These are phyloP conservation scores for Myrica gale DNA, from an alignment of 306 rosid species.

Conservation along the genomic window DNA sequence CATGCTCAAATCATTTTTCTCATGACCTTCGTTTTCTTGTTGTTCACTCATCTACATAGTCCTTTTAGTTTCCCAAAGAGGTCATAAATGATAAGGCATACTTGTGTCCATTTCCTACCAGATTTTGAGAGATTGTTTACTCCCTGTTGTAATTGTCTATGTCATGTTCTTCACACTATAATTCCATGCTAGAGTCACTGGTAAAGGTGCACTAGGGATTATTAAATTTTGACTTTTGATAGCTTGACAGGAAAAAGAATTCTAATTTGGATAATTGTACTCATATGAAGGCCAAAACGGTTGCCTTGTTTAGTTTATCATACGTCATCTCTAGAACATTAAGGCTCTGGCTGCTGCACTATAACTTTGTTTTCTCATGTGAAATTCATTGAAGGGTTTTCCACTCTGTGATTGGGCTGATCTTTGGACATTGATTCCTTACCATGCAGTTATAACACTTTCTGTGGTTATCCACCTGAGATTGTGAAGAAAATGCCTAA, in stretches of 20 bases:
- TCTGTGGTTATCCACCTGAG: constrained; percentile 95
- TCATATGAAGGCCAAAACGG: neutral
- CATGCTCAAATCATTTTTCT: neutral
- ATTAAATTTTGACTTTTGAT: neutral
- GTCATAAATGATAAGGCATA: neutral
- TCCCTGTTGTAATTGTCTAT: neutral
- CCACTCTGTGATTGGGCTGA: constrained; percentile 8
- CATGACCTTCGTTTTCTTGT: neutral
- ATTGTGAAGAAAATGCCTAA: constrained; percentile 99
- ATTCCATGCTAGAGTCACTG: neutral
- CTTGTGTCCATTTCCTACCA: neutral
- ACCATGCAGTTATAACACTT: constrained; percentile 80
- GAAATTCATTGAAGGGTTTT: constrained; percentile 10
- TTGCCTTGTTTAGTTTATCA: neutral
- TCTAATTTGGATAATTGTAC: neutral
- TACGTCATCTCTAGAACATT: neutral
- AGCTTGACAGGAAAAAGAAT: neutral
- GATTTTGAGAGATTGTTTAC: neutral
- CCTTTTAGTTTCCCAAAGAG: neutral
- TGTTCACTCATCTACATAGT: neutral
- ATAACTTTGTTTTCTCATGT: neutral
- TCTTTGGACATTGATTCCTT: constrained; percentile 31
- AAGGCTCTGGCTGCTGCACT: neutral
- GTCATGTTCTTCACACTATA: neutral
- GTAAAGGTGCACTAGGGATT: neutral